Conservation (phyloP, 495 filamentous ascomycete genomes). For the Apodospora peruviana region DNA sequence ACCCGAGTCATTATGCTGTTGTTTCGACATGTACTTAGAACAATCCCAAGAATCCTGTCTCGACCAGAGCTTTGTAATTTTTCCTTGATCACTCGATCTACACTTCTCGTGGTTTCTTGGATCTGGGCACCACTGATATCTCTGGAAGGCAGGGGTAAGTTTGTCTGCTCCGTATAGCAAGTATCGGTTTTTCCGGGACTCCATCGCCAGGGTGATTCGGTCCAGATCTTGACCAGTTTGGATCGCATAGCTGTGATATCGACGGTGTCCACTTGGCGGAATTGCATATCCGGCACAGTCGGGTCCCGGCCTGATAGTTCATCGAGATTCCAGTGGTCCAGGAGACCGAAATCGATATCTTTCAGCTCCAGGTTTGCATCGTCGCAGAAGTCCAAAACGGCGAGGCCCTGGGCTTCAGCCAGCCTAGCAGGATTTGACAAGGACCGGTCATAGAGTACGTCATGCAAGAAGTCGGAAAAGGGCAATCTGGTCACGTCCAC, state of each 20-base stretch:
- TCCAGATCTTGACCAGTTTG: slow-evolving; percentile 31
- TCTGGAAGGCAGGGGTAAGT: slow-evolving; percentile 44
- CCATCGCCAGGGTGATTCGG: slow-evolving; percentile 51
- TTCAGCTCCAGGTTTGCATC: slow-evolving; percentile 54
- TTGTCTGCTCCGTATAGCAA: slow-evolving; percentile 46
- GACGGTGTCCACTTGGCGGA: slow-evolving; percentile 13
- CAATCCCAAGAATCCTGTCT: slow-evolving; percentile 53
- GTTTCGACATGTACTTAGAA: slow-evolving; percentile 45
- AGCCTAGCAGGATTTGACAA: slow-evolving; percentile 14
- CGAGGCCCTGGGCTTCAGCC: slow-evolving; percentile 29
- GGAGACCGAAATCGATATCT: slow-evolving; percentile 53
- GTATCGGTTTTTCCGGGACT: slow-evolving; percentile 45
- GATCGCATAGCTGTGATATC: slow-evolving; percentile 28
- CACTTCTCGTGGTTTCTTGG: slow-evolving; percentile 13
- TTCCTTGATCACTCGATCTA: slow-evolving; percentile 33
- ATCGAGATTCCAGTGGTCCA: slow-evolving; percentile 52
- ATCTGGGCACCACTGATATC: slow-evolving; percentile 21
- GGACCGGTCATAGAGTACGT: slow-evolving; percentile 29
- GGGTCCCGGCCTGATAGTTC: slow-evolving; percentile 8
- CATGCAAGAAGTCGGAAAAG: slow-evolving; percentile 31
- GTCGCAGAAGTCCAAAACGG: slow-evolving; percentile 43
- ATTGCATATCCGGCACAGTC: slow-evolving; percentile 7
- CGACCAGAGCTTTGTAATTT: slow-evolving; percentile 43
- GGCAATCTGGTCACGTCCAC: slow-evolving; percentile 18
- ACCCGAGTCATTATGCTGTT: slow-evolving; percentile 40